phyloP scores from a whole-genome alignment of 148 eudicot genomes.

The Dianthus caryophyllus region DNA sequence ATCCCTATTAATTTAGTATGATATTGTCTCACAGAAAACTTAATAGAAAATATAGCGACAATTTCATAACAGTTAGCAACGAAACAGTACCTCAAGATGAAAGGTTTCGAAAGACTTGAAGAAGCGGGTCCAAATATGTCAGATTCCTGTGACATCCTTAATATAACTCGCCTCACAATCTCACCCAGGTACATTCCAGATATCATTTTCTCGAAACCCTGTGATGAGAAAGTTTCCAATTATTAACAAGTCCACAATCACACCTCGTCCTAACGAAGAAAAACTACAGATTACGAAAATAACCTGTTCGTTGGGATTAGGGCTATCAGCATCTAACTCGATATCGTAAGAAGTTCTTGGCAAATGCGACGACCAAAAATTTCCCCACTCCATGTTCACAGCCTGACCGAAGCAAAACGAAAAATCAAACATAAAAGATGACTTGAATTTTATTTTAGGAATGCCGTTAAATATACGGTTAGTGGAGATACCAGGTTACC shows the following conservation, averaged over 20 bases:
- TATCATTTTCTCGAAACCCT: constrained; percentile 98
- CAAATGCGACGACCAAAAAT: constrained; percentile 68
- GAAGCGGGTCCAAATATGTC: constrained; percentile 66
- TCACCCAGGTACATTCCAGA: constrained; percentile 98
- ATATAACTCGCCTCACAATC: constrained; percentile 75
- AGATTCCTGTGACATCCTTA: constrained; percentile 64
- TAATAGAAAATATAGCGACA: too few relatives aligned
- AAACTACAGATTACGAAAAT: background rate
- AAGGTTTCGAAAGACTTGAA: constrained; percentile 43
- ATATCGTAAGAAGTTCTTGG: constrained; percentile 61
- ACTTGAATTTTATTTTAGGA: background rate
- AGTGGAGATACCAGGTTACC: constrained; percentile 73
- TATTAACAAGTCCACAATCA: background rate
- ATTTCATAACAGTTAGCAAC: background rate
- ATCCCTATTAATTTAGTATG: too few relatives aligned
- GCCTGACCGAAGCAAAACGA: constrained; percentile 38
- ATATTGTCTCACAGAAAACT: too few relatives aligned
- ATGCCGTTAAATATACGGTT: background rate
- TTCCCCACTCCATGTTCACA: constrained; percentile 96
- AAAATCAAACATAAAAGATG: background rate
- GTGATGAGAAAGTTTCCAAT: constrained; percentile 11
- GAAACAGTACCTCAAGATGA: constrained; percentile 56
- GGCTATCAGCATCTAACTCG: constrained; percentile 81
- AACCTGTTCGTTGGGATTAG: constrained; percentile 87
- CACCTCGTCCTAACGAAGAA: background rate